Evolutionary conservation across 208 protist genomes (phyloP).

Genomic region (Kentomonas sorsogonicus): DNA sequence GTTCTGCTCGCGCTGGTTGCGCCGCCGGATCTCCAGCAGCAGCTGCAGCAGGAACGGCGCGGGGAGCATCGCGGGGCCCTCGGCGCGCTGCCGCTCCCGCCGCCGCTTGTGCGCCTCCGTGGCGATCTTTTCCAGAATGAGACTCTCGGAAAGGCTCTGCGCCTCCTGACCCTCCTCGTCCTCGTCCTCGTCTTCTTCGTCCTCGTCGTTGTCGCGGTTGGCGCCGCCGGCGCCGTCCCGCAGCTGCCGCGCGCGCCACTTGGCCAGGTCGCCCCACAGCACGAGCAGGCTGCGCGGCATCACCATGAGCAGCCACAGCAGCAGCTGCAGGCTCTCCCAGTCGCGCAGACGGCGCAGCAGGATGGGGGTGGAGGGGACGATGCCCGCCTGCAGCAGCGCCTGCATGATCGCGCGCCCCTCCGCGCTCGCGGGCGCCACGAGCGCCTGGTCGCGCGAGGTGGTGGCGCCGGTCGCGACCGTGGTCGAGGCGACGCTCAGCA

Average conservation of each 20-base stretch:
- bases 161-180: slow-evolving; percentile 8
- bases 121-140: slow-evolving; percentile 5
- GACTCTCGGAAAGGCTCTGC: not conserved
- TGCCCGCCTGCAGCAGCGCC: slow-evolving; percentile 38
- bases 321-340: slow-evolving; percentile 40
- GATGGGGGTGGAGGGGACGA: slow-evolving; percentile 40
- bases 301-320: slow-evolving; percentile 56
- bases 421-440: slow-evolving; percentile 21
- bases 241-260: not conserved
- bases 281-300: slow-evolving; percentile 33
- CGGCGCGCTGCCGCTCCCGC: not conserved
- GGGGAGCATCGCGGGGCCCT: slow-evolving; percentile 25
- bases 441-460: not conserved
- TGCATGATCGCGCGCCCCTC: slow-evolving; percentile 30
- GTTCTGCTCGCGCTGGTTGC: slow-evolving; percentile 22
- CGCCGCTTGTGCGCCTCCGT: slow-evolving; percentile 1
- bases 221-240: not conserved
- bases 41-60: slow-evolving; percentile 43
- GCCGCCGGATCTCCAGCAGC: slow-evolving; percentile 67
- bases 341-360: slow-evolving; percentile 17
- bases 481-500: not conserved
- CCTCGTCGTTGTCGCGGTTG: not conserved
- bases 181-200: slow-evolving; percentile 16
- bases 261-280: not conserved
- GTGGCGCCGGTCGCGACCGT: not conserved